Percentiles rank a stretch among this genome's conserved stretches.
phyloP scores from a whole-genome alignment of 148 eudicot genomes.

The Vaccinium myrtillus region DNA sequence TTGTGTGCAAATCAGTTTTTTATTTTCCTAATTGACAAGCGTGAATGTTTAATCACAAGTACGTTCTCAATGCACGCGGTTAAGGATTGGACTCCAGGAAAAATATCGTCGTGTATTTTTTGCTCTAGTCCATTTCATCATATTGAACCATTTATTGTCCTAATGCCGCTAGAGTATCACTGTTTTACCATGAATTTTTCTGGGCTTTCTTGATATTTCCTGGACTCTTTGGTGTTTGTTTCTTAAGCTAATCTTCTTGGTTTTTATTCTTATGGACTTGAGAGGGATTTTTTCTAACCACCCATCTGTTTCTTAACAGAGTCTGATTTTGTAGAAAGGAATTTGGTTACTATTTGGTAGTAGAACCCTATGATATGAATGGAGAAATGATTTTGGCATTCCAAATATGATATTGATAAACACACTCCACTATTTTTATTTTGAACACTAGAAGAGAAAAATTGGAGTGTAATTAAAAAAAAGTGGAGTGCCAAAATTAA shows the following conservation, averaged over 20 bases:
- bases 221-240: slow-evolving; percentile 1
- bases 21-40: background rate
- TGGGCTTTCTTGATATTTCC: background rate
- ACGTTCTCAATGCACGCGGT: background rate
- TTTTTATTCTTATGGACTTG: background rate
- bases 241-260: background rate
- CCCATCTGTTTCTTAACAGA: background rate
- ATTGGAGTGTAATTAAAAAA: too few relatives aligned
- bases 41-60: background rate
- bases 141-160: background rate
- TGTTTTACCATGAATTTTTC: background rate
- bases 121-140: background rate
- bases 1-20: background rate
- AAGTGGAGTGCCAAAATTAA: too few relatives aligned
- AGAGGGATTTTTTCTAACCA: background rate
- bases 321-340: background rate
- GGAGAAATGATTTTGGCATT: too few relatives aligned
- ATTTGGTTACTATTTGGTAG: background rate
- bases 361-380: background rate
- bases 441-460: too few relatives aligned
- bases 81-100: background rate
- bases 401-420: too few relatives aligned
- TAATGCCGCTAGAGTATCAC: background rate
- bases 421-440: too few relatives aligned
- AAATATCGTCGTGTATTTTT: background rate